These are phyloP conservation scores for Beauveria asiatica DNA, from an alignment of 2,329 filamentous ascomycete genomes.

Conservation along the genomic window DNA sequence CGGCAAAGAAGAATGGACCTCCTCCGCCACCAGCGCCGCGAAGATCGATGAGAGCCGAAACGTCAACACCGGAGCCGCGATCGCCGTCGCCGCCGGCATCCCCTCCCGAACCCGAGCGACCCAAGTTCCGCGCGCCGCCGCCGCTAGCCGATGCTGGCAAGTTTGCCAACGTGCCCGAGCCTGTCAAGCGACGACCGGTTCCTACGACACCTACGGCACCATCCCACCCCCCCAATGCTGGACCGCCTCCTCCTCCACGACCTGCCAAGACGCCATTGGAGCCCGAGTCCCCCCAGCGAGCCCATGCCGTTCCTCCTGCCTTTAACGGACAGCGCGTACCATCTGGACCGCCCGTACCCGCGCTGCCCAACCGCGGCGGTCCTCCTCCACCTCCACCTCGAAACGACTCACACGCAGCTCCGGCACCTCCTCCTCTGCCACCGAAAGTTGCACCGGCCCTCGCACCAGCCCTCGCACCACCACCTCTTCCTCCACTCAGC, in stretches of 20 bases:
- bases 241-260: conserved; percentile 28
- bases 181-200: conserved; percentile 17
- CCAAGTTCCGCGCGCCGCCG: conserved; percentile 75
- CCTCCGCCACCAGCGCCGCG: conserved; percentile 52
- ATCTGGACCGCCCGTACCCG: conserved; percentile 34
- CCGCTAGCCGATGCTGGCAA: conserved; percentile 85
- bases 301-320: conserved; percentile 71
- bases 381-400: conserved; percentile 61
- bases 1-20: conserved; percentile 30
- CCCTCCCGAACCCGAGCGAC: conserved; percentile 28
- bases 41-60: conserved; percentile 45
- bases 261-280: conserved; percentile 66
- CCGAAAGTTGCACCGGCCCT: conserved; percentile 37
- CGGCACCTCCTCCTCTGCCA: conserved; percentile 35
- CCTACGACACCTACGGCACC: conserved; percentile 20
- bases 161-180: conserved; percentile 52
- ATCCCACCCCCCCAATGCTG: conserved; percentile 19
- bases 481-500: conserved; percentile 41
- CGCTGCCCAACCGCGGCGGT: conserved; percentile 61
- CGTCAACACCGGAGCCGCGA: conserved; percentile 60
- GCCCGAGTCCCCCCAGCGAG: conserved; percentile 43
- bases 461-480: conserved; percentile 29
- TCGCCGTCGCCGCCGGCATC: conserved; percentile 48
- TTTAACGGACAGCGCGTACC: conserved; percentile 64
- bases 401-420: conserved; percentile 21